Evolutionary conservation across 306 rosid genomes (phyloP).

Genomic region (Dalbergia cultrata): DNA sequence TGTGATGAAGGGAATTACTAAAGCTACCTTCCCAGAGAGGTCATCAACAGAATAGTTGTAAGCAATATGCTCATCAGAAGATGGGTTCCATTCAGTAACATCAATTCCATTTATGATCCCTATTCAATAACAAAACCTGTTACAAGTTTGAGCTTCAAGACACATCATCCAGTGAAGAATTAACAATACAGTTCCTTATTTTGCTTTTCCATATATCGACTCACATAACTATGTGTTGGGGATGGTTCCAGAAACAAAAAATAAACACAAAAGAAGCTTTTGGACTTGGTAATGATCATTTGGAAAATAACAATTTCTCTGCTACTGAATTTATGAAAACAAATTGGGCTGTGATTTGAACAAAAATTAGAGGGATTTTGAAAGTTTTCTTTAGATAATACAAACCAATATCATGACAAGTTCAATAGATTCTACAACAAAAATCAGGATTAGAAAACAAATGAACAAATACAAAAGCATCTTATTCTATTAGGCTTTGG

Average conservation of each 20-base stretch:
- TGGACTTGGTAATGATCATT: neutral
- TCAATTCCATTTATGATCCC: constrained; percentile 93
- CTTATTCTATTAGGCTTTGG: neutral
- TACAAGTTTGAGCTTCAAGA: constrained; percentile 33
- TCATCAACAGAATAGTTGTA: constrained; percentile 69
- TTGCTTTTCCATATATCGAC: constrained; percentile 18
- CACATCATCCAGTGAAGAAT: constrained; percentile 26
- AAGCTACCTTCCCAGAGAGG: constrained; percentile 79
- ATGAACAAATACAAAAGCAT: neutral
- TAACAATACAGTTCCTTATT: constrained; percentile 18
- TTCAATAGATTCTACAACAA: neutral
- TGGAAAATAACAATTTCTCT: constrained; percentile 1
- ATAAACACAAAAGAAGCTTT: constrained; percentile 24
- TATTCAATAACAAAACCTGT: constrained; percentile 44
- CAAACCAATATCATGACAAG: constrained; percentile 1
- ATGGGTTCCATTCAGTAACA: constrained; percentile 83
- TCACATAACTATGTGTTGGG: constrained; percentile 5
- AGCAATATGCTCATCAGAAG: constrained; percentile 71
- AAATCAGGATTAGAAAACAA: constrained; percentile 8
- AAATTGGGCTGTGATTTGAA: neutral
- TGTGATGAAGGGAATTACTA: constrained; percentile 25
- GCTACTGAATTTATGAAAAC: constrained; percentile 10
- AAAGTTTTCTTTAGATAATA: constrained; percentile 27
- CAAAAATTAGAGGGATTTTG: neutral
- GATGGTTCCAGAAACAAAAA: constrained; percentile 1